A percentile compares a stretch with the other conserved stretches of the same genome.
Conservation (phyloP, 2,329 filamentous ascomycete species). For the Aspergillus ochraceus region DNA sequence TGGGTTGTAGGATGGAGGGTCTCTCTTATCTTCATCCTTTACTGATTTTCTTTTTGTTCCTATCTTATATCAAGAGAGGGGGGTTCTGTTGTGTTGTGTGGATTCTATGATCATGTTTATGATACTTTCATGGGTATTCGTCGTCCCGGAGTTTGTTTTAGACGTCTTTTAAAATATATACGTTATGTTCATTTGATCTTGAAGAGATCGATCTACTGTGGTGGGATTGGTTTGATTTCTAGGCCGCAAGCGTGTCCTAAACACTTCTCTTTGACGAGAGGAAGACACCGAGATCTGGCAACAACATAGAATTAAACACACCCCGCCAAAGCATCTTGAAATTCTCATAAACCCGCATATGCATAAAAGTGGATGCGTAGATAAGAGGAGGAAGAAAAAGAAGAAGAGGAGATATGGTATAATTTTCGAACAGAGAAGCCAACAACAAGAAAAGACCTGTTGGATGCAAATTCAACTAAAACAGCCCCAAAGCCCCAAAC, state of each 20-base stretch:
- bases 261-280: background rate
- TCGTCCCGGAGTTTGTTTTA: background rate
- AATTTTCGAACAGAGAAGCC: background rate
- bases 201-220: background rate
- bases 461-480: conserved; percentile 18
- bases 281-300: background rate
- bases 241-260: background rate
- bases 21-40: background rate
- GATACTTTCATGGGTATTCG: background rate
- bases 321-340: too few relatives aligned
- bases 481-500: conserved; percentile 39
- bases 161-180: background rate
- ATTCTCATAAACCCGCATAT: background rate
- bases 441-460: background rate
- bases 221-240: background rate
- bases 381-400: too few relatives aligned
- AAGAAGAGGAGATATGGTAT: background rate
- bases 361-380: background rate
- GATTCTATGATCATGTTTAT: background rate
- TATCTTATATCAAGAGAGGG: background rate
- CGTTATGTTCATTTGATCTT: background rate
- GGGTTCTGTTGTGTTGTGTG: background rate
- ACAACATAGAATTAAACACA: background rate
- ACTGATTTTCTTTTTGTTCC: background rate
- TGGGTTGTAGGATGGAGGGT: conserved; percentile 23